Conservation (phyloP, 169 alveolate genomes). For the Plasmodium yoelii region DNA sequence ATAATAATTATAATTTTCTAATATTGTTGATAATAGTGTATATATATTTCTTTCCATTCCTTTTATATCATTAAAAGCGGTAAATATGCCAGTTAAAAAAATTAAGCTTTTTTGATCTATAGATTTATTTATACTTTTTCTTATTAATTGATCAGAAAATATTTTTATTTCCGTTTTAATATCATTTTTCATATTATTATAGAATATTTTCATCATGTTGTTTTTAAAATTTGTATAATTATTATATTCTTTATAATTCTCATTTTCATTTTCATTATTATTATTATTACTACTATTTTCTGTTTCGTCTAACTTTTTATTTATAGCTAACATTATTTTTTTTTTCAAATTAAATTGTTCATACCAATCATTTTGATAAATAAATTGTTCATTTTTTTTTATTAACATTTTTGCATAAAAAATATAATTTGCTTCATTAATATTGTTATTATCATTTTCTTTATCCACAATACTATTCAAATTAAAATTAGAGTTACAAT, state of each 20-base stretch:
- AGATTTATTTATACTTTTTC: not conserved
- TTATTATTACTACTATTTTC: not conserved
- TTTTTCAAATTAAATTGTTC: conserved; percentile 24
- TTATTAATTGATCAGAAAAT: not conserved
- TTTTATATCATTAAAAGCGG: conserved; percentile 11
- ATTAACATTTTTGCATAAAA: not conserved
- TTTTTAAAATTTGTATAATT: not conserved
- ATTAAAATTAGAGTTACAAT: not conserved
- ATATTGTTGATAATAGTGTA: conserved; percentile 31
- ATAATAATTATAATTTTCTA: conserved; percentile 10
- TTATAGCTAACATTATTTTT: not conserved
- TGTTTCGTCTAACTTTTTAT: not conserved
- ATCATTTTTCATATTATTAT: not conserved
- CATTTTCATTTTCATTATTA: no score
- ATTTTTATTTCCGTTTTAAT: not conserved
- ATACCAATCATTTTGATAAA: conserved; percentile 23
- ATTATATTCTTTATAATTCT: not conserved
- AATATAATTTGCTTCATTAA: not conserved
- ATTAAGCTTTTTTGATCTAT: conserved; percentile 5
- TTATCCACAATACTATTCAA: not conserved
- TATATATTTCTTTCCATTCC: conserved; percentile 32
- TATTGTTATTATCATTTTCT: not conserved
- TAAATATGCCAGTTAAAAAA: conserved; percentile 23
- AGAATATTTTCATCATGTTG: conserved; percentile 13
- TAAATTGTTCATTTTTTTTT: conserved; percentile 18